phyloP scores from a whole-genome alignment of 768 basidiomycete species.

The Suillus ampliporus region DNA sequence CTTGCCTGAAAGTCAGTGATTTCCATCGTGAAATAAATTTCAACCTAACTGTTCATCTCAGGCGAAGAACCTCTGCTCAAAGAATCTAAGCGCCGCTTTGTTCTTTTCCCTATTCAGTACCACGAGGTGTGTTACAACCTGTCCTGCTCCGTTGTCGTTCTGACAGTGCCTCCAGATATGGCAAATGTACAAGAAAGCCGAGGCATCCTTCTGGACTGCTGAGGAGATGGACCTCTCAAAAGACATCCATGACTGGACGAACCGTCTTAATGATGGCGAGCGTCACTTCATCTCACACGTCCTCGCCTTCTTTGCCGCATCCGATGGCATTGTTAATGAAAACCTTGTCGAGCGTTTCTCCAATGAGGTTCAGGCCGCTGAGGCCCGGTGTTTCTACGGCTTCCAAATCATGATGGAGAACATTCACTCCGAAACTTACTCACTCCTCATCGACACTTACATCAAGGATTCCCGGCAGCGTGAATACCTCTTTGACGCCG shows the following conservation, averaged over 20 bases:
- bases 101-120: constrained; percentile 91
- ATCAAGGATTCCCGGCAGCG: constrained; percentile 82
- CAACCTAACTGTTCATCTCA: constrained; percentile 27
- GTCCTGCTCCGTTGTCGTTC: background rate
- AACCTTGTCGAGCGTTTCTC: constrained; percentile 95
- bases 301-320: constrained; percentile 95
- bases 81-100: constrained; percentile 76
- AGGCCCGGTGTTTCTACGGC: constrained; percentile 96
- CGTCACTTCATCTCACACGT: constrained; percentile 91
- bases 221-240: constrained; percentile 92
- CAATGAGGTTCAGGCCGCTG: constrained; percentile 88
- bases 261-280: constrained; percentile 79
- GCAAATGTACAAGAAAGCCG: constrained; percentile 94
- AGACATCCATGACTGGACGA: constrained; percentile 85
- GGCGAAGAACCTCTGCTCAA: constrained; percentile 80
- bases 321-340: constrained; percentile 96
- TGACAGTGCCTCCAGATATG: constrained; percentile 66
- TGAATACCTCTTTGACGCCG: constrained; percentile 86
- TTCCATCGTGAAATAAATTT: background rate
- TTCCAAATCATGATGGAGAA: constrained; percentile 99
- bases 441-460: constrained; percentile 93
- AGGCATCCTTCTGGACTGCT: constrained; percentile 94
- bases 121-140: constrained; percentile 63
- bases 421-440: constrained; percentile 96
- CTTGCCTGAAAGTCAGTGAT: constrained; percentile 55